Evolutionary conservation across 495 filamentous ascomycete species (phyloP).

Genomic region (Tuber magnatum): DNA sequence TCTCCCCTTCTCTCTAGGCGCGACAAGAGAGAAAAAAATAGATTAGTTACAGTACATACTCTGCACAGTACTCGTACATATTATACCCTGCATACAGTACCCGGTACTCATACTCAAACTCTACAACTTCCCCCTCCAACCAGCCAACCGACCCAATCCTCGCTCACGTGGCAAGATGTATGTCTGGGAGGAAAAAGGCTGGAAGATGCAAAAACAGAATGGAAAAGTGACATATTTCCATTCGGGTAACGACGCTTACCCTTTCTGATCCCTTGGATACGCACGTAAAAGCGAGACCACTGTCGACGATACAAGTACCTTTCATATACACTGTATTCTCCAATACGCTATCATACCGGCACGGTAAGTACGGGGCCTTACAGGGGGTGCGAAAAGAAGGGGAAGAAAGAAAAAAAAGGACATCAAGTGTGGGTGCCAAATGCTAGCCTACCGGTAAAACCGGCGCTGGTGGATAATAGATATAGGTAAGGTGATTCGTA

Average conservation of each 20-base stretch:
- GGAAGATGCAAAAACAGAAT: not conserved
- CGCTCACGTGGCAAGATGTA: not conserved
- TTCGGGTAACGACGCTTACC: not conserved
- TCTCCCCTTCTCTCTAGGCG: not conserved
- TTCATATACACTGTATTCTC: too few species aligned
- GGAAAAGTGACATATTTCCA: slow-evolving; percentile 4
- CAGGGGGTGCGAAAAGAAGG: not conserved
- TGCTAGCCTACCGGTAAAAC: not conserved
- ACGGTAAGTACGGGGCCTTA: too few species aligned
- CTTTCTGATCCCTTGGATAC: not conserved
- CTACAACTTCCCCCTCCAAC: not conserved
- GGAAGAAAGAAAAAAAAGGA: not conserved
- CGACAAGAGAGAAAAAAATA: slow-evolving; percentile 1
- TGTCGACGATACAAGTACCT: not conserved
- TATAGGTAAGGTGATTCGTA: not conserved
- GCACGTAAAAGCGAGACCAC: not conserved
- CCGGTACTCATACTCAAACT: too few species aligned
- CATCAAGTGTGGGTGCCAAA: not conserved
- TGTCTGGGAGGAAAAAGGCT: not conserved
- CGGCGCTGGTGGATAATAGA: too few species aligned
- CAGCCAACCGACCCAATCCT: not conserved
- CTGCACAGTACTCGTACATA: too few species aligned
- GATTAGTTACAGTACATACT: not conserved
- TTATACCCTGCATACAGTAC: not conserved
- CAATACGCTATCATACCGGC: too few species aligned